These are phyloP conservation scores for Pistacia integerrima DNA, from an alignment of 345 rosid species.

Conservation along the genomic window DNA sequence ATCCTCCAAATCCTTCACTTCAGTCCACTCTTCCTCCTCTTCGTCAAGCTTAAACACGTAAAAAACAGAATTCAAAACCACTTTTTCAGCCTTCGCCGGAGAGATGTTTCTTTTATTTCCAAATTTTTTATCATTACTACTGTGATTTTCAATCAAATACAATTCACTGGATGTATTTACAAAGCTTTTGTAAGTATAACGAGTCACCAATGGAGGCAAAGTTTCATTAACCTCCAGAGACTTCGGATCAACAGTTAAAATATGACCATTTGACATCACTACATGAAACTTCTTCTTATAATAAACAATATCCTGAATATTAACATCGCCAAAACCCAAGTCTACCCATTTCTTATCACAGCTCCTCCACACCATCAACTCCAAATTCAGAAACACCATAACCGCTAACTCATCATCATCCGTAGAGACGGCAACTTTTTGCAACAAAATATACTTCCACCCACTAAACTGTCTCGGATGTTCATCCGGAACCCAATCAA, in stretches of 20 bases:
- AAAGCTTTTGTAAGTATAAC: not conserved
- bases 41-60: conserved; percentile 25
- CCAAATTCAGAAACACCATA: not conserved
- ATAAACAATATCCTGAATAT: not conserved
- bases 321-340: not conserved
- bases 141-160: not conserved
- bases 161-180: not conserved
- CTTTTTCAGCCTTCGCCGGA: too few relatives aligned
- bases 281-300: not conserved
- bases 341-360: not conserved
- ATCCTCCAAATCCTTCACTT: conserved; percentile 22
- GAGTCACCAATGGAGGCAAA: not conserved
- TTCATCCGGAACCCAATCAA: not conserved
- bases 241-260: not conserved
- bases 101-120: not conserved
- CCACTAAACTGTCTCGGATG: not conserved
- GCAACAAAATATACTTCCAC: not conserved
- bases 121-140: too few relatives aligned
- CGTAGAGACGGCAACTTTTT: not conserved
- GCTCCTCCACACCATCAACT: not conserved
- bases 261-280: not conserved
- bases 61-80: not conserved
- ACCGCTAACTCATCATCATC: not conserved
- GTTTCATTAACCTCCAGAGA: not conserved
- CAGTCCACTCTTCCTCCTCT: conserved; percentile 28